Evolutionary conservation across 2,329 filamentous ascomycete genomes (phyloP).

Genomic region (Stylonectria norvegica): DNA sequence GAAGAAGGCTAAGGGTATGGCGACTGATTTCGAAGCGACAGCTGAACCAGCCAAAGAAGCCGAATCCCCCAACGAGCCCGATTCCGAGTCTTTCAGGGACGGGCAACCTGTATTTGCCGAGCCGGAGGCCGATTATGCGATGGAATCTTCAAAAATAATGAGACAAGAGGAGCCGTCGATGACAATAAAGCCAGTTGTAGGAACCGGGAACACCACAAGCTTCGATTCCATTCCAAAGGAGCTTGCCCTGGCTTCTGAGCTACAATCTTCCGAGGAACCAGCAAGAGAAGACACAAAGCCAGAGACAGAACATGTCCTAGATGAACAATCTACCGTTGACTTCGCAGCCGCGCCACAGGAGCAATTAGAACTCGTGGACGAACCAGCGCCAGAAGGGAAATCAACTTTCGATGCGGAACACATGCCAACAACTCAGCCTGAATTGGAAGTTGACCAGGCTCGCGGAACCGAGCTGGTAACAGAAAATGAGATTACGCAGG

Average conservation of each 20-base stretch:
- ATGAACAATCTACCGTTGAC: too few species aligned
- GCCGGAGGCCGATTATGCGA: not conserved
- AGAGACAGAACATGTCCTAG: too few species aligned
- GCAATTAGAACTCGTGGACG: too few species aligned
- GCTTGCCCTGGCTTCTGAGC: not conserved
- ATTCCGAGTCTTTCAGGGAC: not conserved
- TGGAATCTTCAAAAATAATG: too few species aligned
- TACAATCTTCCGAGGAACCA: too few species aligned
- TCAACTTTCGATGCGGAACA: too few species aligned
- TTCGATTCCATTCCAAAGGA: not conserved
- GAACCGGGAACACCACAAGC: not conserved
- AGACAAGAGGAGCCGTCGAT: too few species aligned
- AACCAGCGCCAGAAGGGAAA: too few species aligned
- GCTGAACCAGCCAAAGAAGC: conserved; percentile 1
- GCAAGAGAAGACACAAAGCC: too few species aligned
- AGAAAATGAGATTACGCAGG: too few species aligned
- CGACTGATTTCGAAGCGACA: conserved; percentile 2
- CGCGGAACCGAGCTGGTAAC: too few species aligned
- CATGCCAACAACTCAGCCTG: not conserved
- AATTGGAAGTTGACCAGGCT: not conserved
- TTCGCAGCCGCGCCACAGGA: too few species aligned
- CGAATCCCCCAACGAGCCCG: not conserved
- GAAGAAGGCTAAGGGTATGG: conserved; percentile 6
- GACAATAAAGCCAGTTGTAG: not conserved
- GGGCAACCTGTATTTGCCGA: not conserved